phyloP scores from a whole-genome alignment of 129 eudicot genomes.

The Centrapalus pauciflorus region DNA sequence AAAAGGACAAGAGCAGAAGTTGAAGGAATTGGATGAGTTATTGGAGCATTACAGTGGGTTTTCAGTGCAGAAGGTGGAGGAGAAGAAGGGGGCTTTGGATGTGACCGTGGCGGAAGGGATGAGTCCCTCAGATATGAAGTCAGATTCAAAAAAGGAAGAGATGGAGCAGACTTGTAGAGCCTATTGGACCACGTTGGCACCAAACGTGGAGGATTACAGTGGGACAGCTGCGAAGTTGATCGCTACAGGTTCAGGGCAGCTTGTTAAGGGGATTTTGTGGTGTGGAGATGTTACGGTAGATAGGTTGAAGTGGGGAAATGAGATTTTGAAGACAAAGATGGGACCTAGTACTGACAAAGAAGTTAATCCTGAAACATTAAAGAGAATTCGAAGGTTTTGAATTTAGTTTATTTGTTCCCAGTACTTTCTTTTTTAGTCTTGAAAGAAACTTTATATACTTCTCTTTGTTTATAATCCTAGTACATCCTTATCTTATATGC shows the following conservation, averaged over 20 bases:
- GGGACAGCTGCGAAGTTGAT: slow-evolving; percentile 68
- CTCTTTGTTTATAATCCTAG: no score
- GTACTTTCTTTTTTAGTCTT: not conserved
- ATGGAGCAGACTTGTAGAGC: slow-evolving; percentile 73
- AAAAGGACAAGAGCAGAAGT: slow-evolving; percentile 57
- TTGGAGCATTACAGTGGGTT: slow-evolving; percentile 48
- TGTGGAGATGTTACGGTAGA: slow-evolving; percentile 95
- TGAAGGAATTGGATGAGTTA: slow-evolving; percentile 51
- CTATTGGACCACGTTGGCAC: slow-evolving; percentile 94
- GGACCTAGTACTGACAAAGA: slow-evolving; percentile 34
- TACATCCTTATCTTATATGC: not conserved
- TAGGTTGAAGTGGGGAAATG: slow-evolving; percentile 79
- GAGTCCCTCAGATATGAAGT: slow-evolving; percentile 48
- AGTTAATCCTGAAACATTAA: slow-evolving; percentile 57
- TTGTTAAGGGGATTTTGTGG: slow-evolving; percentile 96
- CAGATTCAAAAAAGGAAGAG: slow-evolving; percentile 46
- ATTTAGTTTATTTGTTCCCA: not conserved
- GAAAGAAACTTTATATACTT: not conserved
- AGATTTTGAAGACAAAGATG: slow-evolving; percentile 65
- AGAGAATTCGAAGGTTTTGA: slow-evolving; percentile 65
- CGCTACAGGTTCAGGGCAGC: slow-evolving; percentile 82
- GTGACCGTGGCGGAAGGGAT: slow-evolving; percentile 40
- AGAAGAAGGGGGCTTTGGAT: slow-evolving; percentile 40
- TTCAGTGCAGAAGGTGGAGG: slow-evolving; percentile 57
- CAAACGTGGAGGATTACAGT: slow-evolving; percentile 95